Evolutionary conservation across 768 basidiomycete genomes (phyloP).

Genomic region (Kondoa subrosea): DNA sequence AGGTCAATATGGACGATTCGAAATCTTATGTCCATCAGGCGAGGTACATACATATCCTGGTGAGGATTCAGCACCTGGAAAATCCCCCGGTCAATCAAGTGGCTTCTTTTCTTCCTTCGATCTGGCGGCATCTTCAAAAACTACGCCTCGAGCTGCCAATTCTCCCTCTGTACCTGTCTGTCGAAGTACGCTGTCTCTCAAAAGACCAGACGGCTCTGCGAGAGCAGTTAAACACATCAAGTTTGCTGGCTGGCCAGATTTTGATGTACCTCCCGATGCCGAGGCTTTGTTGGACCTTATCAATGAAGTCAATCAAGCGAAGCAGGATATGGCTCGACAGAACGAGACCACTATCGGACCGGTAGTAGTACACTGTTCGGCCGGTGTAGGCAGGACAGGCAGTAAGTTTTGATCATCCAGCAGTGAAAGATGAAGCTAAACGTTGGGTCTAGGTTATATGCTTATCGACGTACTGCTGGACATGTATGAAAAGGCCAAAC

Average conservation of each 20-base stretch:
- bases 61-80: background rate
- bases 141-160: background rate
- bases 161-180: background rate
- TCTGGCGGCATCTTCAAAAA: background rate
- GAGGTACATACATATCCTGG: background rate
- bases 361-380: constrained; percentile 70
- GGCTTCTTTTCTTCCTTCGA: background rate
- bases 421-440: background rate
- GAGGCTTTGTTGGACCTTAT: constrained; percentile 57
- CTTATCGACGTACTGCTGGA: constrained; percentile 29
- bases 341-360: constrained; percentile 19
- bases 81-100: constrained; percentile 2
- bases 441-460: background rate
- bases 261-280: constrained; percentile 80
- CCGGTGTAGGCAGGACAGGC: constrained; percentile 87
- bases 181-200: constrained; percentile 9
- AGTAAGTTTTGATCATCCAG: constrained; percentile 9
- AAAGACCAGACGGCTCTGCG: background rate
- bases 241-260: constrained; percentile 89
- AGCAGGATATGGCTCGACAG: constrained; percentile 16
- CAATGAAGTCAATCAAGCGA: constrained; percentile 44
- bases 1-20: constrained; percentile 11
- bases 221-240: constrained; percentile 70
- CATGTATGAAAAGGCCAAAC: background rate
- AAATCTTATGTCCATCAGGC: background rate